These are phyloP conservation scores for Anthracocystis setariae DNA, from an alignment of 1,284 basidiomycete genomes.

Conservation along the genomic window DNA sequence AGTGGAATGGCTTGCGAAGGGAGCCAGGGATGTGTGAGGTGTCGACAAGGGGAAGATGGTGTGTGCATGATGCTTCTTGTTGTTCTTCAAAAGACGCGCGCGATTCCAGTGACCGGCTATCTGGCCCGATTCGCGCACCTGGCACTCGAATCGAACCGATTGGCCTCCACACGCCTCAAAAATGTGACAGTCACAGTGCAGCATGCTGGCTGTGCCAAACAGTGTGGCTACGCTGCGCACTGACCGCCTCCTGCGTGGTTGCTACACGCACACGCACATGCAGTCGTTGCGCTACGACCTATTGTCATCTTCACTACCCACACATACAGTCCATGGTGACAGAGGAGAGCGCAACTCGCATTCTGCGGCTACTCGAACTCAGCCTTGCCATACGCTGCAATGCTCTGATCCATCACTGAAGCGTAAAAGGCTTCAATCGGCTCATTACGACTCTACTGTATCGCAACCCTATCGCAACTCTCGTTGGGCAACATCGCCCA, in stretches of 20 bases:
- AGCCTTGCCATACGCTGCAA: not conserved
- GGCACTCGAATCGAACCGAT: no score
- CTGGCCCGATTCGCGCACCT: not conserved
- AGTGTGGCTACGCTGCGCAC: not conserved
- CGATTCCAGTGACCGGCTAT: not conserved
- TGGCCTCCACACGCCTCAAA: not conserved
- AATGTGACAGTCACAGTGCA: not conserved
- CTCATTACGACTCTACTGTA: no score
- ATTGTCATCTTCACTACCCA: not conserved
- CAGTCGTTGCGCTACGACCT: not conserved
- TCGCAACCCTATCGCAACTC: no score
- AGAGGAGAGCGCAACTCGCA: no score
- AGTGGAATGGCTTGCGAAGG: not conserved
- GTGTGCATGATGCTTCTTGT: not conserved
- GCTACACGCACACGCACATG: not conserved
- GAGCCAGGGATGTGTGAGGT: not conserved
- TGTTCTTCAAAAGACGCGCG: not conserved
- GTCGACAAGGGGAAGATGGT: not conserved
- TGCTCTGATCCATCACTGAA: not conserved
- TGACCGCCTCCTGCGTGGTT: not conserved
- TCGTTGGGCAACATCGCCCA: no score
- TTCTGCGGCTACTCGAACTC: not conserved
- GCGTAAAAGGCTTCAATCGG: no score
- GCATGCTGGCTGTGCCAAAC: not conserved
- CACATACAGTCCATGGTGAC: no score